These are phyloP conservation scores for Rhizopus microsporus DNA, from an alignment of 371 early-diverging fungal species.

Conservation along the genomic window DNA sequence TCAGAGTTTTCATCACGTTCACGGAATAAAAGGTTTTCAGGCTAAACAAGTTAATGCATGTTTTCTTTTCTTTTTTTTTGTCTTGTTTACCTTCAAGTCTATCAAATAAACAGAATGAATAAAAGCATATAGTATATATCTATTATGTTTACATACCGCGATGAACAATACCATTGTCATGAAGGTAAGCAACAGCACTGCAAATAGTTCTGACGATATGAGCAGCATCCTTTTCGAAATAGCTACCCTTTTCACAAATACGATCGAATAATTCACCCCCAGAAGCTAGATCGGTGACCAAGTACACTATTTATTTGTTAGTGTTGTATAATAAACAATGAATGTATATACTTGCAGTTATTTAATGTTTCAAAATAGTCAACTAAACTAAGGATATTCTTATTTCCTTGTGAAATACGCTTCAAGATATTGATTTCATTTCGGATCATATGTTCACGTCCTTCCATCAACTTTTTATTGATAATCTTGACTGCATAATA, in stretches of 20 bases:
- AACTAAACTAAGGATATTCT: constrained; percentile 81
- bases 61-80: background rate
- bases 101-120: constrained; percentile 1
- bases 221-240: constrained; percentile 88
- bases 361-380: constrained; percentile 93
- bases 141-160: constrained; percentile 58
- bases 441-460: constrained; percentile 87
- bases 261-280: constrained; percentile 94
- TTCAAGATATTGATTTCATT: constrained; percentile 88
- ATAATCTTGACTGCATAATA: constrained; percentile 91
- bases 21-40: constrained; percentile 86
- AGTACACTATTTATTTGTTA: constrained; percentile 64
- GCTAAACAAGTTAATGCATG: constrained; percentile 42
- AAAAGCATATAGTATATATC: background rate
- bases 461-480: constrained; percentile 86
- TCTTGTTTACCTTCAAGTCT: constrained; percentile 51
- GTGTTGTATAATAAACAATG: background rate
- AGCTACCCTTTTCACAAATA: constrained; percentile 78
- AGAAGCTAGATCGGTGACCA: constrained; percentile 86
- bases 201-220: constrained; percentile 74
- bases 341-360: constrained; percentile 65
- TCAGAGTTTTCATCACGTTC: constrained; percentile 69
- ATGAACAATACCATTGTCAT: constrained; percentile 86
- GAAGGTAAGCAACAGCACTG: constrained; percentile 81
- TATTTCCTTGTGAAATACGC: constrained; percentile 83